Evolutionary conservation across 2,329 filamentous ascomycete genomes (phyloP).

Genomic region (Paraphaeosphaeria minitans): DNA sequence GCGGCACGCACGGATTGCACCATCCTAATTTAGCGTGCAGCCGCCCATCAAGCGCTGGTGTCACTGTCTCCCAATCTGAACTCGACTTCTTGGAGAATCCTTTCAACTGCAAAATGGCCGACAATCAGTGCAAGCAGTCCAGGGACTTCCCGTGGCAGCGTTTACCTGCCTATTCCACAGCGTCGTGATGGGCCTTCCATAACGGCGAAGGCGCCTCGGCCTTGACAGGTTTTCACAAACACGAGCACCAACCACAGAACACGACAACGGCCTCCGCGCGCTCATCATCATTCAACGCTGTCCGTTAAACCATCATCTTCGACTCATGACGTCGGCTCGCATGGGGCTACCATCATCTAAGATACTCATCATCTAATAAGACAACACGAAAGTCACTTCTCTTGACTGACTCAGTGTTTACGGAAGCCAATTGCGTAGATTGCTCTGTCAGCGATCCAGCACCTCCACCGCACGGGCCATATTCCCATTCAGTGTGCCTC

Average conservation of each 20-base stretch:
- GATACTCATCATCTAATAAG: not conserved
- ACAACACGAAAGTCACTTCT: conserved; percentile 1
- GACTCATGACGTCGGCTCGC: not conserved
- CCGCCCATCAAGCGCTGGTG: conserved; percentile 36
- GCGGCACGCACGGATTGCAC: conserved; percentile 28
- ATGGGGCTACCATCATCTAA: conserved; percentile 1
- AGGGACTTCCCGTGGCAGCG: not conserved
- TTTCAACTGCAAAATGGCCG: not conserved
- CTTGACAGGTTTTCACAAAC: not conserved
- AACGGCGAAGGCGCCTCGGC: not conserved
- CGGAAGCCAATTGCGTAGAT: not conserved
- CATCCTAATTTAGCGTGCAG: conserved; percentile 28
- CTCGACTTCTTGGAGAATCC: not conserved
- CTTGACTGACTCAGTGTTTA: conserved; percentile 1
- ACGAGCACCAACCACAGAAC: not conserved
- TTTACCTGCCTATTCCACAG: not conserved
- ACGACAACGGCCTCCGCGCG: not conserved
- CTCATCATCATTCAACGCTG: not conserved
- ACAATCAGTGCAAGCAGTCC: not conserved
- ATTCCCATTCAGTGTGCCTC: not conserved
- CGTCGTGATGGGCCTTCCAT: not conserved
- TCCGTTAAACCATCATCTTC: not conserved
- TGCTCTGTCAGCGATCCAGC: conserved; percentile 1
- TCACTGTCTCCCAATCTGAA: conserved; percentile 26
- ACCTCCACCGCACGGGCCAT: conserved; percentile 1